phyloP scores from a whole-genome alignment of 2,329 filamentous ascomycete genomes.

The Xylaria sp. region DNA sequence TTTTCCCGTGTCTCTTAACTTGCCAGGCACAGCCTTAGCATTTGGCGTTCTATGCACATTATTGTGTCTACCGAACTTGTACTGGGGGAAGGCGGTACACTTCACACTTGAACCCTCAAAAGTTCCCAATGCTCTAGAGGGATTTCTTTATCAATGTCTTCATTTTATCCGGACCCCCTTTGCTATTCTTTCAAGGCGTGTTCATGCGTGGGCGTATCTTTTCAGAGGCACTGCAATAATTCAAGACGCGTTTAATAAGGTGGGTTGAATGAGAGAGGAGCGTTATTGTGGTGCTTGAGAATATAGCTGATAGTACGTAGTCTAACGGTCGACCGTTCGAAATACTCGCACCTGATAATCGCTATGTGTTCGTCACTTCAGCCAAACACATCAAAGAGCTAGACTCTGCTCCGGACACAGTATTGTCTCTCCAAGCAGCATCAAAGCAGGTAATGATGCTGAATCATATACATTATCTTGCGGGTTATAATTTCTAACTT shows the following conservation, averaged over 20 bases:
- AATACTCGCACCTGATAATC: background rate
- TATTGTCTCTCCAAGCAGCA: constrained; percentile 18
- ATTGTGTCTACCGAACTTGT: background rate
- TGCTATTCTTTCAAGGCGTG: no score
- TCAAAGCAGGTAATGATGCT: constrained; percentile 12
- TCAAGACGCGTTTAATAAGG: background rate
- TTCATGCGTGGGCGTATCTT: background rate
- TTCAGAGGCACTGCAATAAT: background rate
- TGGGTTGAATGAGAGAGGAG: background rate
- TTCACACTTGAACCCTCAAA: no score
- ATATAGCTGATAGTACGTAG: background rate
- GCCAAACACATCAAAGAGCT: constrained; percentile 13
- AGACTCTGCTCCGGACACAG: background rate
- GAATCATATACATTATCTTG: no score
- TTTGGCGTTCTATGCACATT: background rate
- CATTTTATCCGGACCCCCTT: no score
- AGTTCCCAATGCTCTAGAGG: no score
- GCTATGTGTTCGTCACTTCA: constrained; percentile 21
- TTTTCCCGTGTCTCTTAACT: background rate
- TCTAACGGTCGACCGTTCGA: background rate
- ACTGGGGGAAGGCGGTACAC: background rate
- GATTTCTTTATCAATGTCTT: no score
- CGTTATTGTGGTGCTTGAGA: no score
- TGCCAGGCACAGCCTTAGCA: background rate
- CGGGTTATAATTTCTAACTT: no score